Conservation (phyloP, 2,329 filamentous ascomycete genomes). For the Diaporthe humulicola region DNA sequence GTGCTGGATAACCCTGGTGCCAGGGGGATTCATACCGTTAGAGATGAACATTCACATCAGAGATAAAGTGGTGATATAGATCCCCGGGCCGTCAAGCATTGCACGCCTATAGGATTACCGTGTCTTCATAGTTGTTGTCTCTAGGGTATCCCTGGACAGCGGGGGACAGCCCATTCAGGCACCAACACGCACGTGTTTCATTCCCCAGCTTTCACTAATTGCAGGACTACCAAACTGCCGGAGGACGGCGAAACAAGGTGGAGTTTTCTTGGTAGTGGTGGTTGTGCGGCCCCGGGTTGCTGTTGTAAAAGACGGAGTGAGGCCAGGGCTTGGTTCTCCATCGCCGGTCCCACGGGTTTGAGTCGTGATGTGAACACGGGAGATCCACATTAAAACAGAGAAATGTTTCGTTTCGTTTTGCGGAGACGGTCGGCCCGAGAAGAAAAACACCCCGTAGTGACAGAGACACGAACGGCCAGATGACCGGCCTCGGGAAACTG, state of each 20-base stretch:
- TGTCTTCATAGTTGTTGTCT: background rate
- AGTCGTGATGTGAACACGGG: constrained; percentile 7
- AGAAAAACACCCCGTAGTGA: background rate
- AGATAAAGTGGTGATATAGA: background rate
- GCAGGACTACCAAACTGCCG: background rate
- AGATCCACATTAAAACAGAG: constrained; percentile 6
- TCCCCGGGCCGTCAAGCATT: background rate
- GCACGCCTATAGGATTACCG: background rate
- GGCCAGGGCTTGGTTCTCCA: background rate
- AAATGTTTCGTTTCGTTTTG: constrained; percentile 17
- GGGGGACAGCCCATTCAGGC: background rate
- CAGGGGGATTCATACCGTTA: background rate
- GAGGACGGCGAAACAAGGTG: background rate
- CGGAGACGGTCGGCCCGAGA: constrained; percentile 10
- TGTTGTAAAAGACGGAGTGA: background rate
- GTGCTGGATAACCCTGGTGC: background rate
- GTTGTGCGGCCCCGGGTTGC: background rate
- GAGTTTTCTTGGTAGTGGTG: background rate
- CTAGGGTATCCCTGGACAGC: constrained; percentile 1
- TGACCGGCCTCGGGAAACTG: background rate
- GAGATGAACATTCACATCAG: background rate
- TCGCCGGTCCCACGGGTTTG: background rate
- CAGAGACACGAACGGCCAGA: background rate
- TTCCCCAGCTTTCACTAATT: background rate
- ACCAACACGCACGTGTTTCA: background rate